Evolutionary conservation across 2,329 filamentous ascomycete species (phyloP).

Genomic region (Byssochlamys sp.): DNA sequence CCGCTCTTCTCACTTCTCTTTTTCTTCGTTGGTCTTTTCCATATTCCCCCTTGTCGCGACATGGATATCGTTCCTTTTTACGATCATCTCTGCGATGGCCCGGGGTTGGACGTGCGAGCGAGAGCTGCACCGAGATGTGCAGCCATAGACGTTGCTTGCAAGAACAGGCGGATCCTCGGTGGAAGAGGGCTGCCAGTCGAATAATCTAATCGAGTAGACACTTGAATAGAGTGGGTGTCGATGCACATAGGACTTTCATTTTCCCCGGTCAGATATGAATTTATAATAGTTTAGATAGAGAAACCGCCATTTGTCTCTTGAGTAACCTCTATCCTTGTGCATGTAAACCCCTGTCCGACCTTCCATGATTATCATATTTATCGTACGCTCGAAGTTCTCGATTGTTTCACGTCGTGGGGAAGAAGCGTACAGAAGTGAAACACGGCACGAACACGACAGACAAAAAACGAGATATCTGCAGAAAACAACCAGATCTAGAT

Average conservation of each 20-base stretch:
- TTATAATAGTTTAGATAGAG: background rate
- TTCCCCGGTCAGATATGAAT: background rate
- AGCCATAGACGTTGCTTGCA: background rate
- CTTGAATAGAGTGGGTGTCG: background rate
- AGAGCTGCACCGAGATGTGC: background rate
- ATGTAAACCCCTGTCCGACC: no score
- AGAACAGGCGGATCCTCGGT: background rate
- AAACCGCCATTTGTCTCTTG: background rate
- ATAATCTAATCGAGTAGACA: background rate
- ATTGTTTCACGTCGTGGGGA: background rate
- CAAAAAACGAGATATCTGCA: background rate
- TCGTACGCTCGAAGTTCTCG: background rate
- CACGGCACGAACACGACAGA: background rate
- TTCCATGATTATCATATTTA: background rate
- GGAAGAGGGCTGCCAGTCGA: background rate
- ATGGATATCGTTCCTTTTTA: background rate
- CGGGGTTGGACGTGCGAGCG: background rate
- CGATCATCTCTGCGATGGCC: background rate
- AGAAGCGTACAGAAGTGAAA: background rate
- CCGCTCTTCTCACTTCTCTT: background rate
- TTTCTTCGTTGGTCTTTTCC: slow-evolving; percentile 11
- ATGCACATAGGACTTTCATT: background rate
- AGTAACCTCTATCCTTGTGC: background rate
- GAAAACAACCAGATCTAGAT: background rate
- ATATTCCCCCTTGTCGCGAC: background rate